These are phyloP conservation scores for Globisporangium mamillatum DNA, from an alignment of 352 stramenopile species.

Conservation along the genomic window DNA sequence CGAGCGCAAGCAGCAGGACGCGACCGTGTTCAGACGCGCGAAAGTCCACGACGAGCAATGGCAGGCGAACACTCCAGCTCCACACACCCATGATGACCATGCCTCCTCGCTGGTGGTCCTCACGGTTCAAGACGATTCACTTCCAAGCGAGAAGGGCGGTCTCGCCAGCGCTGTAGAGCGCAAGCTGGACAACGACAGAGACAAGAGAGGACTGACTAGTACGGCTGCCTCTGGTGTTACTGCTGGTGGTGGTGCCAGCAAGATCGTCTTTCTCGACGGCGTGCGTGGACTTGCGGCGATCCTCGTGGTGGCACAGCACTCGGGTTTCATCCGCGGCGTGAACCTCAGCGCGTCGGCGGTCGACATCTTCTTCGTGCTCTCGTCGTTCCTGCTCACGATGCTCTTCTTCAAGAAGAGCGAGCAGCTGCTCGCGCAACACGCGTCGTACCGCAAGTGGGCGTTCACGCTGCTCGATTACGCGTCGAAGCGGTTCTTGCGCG, in stretches of 20 bases:
- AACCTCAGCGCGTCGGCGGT: conserved; percentile 12
- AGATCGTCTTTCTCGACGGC: conserved; percentile 20
- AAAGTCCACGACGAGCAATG: neutral
- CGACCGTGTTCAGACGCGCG: neutral
- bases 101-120: neutral
- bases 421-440: conserved; percentile 16
- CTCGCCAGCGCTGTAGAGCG: neutral
- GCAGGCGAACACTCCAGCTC: neutral
- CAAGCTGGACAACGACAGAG: neutral
- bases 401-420: conserved; percentile 21
- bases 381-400: conserved; percentile 25
- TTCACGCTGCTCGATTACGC: conserved; percentile 36
- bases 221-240: no score
- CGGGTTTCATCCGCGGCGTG: conserved; percentile 15
- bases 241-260: neutral
- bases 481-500: conserved; percentile 45
- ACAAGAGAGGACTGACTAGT: no score
- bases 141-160: neutral
- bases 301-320: conserved; percentile 22
- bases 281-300: conserved; percentile 17
- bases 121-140: neutral
- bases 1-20: neutral
- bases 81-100: neutral
- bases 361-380: conserved; percentile 28
- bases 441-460: conserved; percentile 12